Percentiles rank a stretch among this genome's conserved stretches.
These are phyloP conservation scores for Globisporangium perplexum DNA, from an alignment of 352 stramenopile genomes.

Conservation along the genomic window DNA sequence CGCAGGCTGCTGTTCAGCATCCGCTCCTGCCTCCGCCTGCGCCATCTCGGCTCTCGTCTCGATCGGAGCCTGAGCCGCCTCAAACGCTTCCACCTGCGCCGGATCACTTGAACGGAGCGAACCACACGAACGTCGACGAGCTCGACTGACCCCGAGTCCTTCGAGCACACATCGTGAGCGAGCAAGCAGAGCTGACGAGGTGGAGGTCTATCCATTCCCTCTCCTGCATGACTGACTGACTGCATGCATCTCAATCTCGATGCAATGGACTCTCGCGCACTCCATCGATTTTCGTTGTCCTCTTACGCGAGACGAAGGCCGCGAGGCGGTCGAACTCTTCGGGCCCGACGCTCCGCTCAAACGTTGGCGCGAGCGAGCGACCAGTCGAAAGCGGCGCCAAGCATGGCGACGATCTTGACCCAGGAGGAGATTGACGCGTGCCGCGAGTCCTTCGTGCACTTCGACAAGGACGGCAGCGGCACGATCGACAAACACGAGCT, in stretches of 20 bases:
- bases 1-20: neutral
- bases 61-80: neutral
- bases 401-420: constrained; percentile 83
- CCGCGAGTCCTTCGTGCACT: constrained; percentile 95
- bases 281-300: too few relatives aligned
- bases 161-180: neutral
- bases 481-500: constrained; percentile 96
- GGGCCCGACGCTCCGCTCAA: too few relatives aligned
- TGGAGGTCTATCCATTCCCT: too few relatives aligned
- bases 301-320: too few relatives aligned
- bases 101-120: neutral
- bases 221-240: neutral
- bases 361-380: neutral
- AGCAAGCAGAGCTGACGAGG: neutral
- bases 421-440: constrained; percentile 96
- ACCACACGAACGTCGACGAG: constrained; percentile 44
- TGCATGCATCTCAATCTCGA: neutral
- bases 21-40: constrained; percentile 16
- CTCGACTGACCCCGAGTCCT: constrained; percentile 24
- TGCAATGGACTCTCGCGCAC: too few relatives aligned
- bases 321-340: too few relatives aligned
- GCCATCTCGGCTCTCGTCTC: constrained; percentile 4
- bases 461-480: constrained; percentile 94
- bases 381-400: neutral
- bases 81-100: neutral